Evolutionary conservation across 108 stramenopile species (phyloP).

Genomic region (Skeletonema potamos): DNA sequence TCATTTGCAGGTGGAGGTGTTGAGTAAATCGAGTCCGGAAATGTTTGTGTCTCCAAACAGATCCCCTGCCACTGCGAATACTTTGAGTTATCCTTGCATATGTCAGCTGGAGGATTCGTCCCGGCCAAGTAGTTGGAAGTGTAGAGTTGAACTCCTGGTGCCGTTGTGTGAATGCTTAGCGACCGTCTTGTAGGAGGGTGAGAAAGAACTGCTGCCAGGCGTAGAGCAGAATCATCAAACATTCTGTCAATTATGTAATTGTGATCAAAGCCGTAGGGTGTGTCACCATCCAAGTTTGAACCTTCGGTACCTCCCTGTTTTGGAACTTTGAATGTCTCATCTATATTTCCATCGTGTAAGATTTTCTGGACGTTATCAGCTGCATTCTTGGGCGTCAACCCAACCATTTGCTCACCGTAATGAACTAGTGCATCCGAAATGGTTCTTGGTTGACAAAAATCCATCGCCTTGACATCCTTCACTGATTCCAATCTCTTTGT

Average conservation of each 20-base stretch:
- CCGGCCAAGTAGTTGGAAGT: constrained; percentile 78
- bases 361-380: constrained; percentile 16
- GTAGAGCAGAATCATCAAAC: constrained; percentile 14
- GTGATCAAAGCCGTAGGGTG: constrained; percentile 83
- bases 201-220: constrained; percentile 25
- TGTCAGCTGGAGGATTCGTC: constrained; percentile 5
- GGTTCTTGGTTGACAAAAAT: constrained; percentile 40
- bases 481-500: constrained; percentile 59
- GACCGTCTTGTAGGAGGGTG: constrained; percentile 42
- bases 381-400: constrained; percentile 17
- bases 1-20: constrained; percentile 4
- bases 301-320: background rate
- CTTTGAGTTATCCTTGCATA: constrained; percentile 46
- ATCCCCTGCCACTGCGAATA: constrained; percentile 74
- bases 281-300: constrained; percentile 9
- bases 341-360: background rate
- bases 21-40: constrained; percentile 68
- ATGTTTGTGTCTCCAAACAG: constrained; percentile 88
- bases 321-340: constrained; percentile 16
- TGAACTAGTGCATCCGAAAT: constrained; percentile 53
- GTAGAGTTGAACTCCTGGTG: constrained; percentile 90
- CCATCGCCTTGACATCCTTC: constrained; percentile 57
- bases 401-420: constrained; percentile 38
- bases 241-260: constrained; percentile 63
- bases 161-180: constrained; percentile 58